Base-by-base conservation (phyloP, 2,329 filamentous ascomycete species). In the Amylocarpus encephaloides region DNA sequence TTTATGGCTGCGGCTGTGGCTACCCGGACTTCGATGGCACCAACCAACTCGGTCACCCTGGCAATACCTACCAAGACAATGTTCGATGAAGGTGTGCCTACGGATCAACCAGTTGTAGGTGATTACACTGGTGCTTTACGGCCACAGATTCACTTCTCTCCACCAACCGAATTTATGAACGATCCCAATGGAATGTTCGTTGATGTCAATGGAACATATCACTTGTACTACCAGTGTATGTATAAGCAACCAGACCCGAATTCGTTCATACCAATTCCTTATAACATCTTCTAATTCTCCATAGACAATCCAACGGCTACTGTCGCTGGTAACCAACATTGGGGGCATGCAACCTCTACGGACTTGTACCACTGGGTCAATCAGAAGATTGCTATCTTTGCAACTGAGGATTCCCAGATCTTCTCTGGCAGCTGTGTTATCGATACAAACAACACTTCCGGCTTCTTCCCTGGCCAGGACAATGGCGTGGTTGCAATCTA, bases 301-400 rank as follows among this genome's bases (percentile, higher is more conserved):
- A 49, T 40, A 74, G 72, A 76, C 56, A 77, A 78, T 49, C 75
- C 76, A 1, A 70, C 70, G 0, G 72, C 61, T 2, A 65, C 67
- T 6, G 70, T 76, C 1, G 75, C 69, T 5, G 79, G 79, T 1
- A 79, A 82, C 52, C 76, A 83, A 59, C 80, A 84, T 58, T 85
- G 82, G 82, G 82, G 82, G 9, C 82, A 85, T 59, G 80, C 80
- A 2, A 84, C 80, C 1, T 80, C 75, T 30, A 60, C 66, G 12
- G 81, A 86, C 58, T 67, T 85, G 1, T 83, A 81, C 58, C 75
- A 77, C 51, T 86, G 82, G 82, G 70, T 69, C 1, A 83, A 85
- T 55, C 80, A 85, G 59, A 75, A 77, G 5, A 79, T 85, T 55
- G 81, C 81, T 9, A 68, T 86, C 3, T 78, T 69, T 41, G 75